A percentile compares a stretch with the other conserved stretches of the same genome.
Evolutionary conservation across 176 grass and related monocot genomes (phyloP).

Genomic region (Carex myosuroides): DNA sequence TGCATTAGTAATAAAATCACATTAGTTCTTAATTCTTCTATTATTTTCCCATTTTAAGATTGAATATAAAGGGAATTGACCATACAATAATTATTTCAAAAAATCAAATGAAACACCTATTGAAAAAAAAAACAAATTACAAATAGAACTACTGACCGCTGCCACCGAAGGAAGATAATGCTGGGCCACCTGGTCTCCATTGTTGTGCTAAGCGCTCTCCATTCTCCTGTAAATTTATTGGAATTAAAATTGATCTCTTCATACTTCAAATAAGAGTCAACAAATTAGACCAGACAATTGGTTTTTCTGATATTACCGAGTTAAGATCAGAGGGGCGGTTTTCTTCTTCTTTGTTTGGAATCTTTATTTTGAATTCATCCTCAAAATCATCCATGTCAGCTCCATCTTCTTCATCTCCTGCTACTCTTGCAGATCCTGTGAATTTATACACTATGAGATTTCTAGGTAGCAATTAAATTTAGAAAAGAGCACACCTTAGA

Average conservation of each 20-base stretch:
- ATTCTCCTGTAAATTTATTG: constrained; percentile 44
- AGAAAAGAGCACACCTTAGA: background rate
- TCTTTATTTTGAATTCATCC: constrained; percentile 68
- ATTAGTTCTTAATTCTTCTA: background rate
- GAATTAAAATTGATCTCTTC: background rate
- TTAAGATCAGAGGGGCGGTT: constrained; percentile 45
- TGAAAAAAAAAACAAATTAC: background rate
- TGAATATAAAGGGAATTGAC: background rate
- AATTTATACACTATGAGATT: background rate
- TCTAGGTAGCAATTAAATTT: background rate
- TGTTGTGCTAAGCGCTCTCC: constrained; percentile 50
- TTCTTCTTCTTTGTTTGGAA: constrained; percentile 54
- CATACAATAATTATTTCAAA: background rate
- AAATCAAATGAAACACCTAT: background rate
- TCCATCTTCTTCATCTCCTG: constrained; percentile 61
- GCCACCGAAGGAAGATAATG: constrained; percentile 73
- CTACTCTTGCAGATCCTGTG: constrained; percentile 52
- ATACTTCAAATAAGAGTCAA: background rate
- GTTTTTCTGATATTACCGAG: constrained; percentile 43
- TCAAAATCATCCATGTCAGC: constrained; percentile 75
- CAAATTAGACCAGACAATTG: background rate
- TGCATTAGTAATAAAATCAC: background rate
- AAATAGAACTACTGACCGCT: constrained; percentile 46
- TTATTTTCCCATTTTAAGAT: background rate
- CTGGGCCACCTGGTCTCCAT: constrained; percentile 50